Conservation (phyloP, 257 asterid species). For the Primulina tabacum region DNA sequence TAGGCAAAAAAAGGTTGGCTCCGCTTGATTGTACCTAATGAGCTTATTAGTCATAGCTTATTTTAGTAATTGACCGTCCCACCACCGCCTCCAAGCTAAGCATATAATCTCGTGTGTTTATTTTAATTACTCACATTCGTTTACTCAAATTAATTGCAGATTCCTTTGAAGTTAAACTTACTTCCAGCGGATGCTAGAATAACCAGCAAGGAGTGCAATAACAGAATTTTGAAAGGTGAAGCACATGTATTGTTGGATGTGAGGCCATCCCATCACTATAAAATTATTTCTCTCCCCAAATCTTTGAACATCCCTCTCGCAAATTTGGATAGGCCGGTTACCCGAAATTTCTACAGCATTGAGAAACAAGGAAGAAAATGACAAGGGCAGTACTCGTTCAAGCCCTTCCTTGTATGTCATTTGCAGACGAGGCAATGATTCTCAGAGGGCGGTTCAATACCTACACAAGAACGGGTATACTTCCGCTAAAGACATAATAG, state of each 20-base stretch:
- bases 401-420: conserved; percentile 58
- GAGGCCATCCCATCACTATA: conserved; percentile 87
- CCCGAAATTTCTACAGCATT: conserved; percentile 59
- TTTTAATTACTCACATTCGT: neutral
- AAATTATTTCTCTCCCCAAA: conserved; percentile 68
- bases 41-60: too few species aligned
- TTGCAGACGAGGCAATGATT: conserved; percentile 95
- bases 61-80: too few species aligned
- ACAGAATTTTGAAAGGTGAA: conserved; percentile 47
- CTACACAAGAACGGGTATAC: conserved; percentile 40
- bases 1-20: too few species aligned
- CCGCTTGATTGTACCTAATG: too few species aligned
- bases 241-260: conserved; percentile 74
- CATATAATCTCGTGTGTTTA: neutral
- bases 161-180: conserved; percentile 67
- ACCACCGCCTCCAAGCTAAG: too few species aligned
- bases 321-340: conserved; percentile 50
- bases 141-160: conserved; percentile 42
- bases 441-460: conserved; percentile 79
- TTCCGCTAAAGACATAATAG: conserved; percentile 52
- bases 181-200: conserved; percentile 70
- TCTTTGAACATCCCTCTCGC: conserved; percentile 75
- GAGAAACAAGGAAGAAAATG: conserved; percentile 30
- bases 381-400: conserved; percentile 14
- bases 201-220: conserved; percentile 70